Conservation (phyloP, 1,284 basidiomycete genomes). For the Trichosporon coremiiforme region DNA sequence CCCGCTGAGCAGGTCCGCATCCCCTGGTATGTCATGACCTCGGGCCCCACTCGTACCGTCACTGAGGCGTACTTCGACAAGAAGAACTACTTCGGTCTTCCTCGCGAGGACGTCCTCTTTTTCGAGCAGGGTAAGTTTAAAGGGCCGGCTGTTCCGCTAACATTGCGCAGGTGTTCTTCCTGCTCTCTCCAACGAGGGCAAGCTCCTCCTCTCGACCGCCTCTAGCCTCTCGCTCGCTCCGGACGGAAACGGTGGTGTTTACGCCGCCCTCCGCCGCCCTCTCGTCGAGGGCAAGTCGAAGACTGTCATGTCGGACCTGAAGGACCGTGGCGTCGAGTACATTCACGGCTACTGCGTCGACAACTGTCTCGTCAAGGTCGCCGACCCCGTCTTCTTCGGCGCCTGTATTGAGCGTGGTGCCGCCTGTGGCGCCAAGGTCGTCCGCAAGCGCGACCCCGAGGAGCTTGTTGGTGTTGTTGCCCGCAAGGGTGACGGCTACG, state of each 20-base stretch:
- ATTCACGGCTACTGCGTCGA: slow-evolving; percentile 97
- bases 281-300: slow-evolving; percentile 62
- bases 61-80: slow-evolving; percentile 84
- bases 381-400: slow-evolving; percentile 95
- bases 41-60: slow-evolving; percentile 84
- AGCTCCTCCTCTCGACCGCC: slow-evolving; percentile 80
- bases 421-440: slow-evolving; percentile 93
- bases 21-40: slow-evolving; percentile 99
- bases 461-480: slow-evolving; percentile 97
- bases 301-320: slow-evolving; percentile 83
- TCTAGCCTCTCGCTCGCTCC: slow-evolving; percentile 87
- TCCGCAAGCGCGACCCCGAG: slow-evolving; percentile 80
- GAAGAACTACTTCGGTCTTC: slow-evolving; percentile 81
- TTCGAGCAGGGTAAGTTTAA: slow-evolving; percentile 86
- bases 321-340: slow-evolving; percentile 75
- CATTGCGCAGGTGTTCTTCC: slow-evolving; percentile 78
- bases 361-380: slow-evolving; percentile 97
- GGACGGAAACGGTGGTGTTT: slow-evolving; percentile 96
- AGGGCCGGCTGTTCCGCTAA: slow-evolving; percentile 22
- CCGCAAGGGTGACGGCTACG: slow-evolving; percentile 74
- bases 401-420: slow-evolving; percentile 83
- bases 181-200: slow-evolving; percentile 90
- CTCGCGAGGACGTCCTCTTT: slow-evolving; percentile 78
- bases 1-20: slow-evolving; percentile 66
- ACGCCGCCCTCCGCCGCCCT: slow-evolving; percentile 84